phyloP scores from a whole-genome alignment of 495 filamentous ascomycete species.

The Schizothecium vesticola region DNA sequence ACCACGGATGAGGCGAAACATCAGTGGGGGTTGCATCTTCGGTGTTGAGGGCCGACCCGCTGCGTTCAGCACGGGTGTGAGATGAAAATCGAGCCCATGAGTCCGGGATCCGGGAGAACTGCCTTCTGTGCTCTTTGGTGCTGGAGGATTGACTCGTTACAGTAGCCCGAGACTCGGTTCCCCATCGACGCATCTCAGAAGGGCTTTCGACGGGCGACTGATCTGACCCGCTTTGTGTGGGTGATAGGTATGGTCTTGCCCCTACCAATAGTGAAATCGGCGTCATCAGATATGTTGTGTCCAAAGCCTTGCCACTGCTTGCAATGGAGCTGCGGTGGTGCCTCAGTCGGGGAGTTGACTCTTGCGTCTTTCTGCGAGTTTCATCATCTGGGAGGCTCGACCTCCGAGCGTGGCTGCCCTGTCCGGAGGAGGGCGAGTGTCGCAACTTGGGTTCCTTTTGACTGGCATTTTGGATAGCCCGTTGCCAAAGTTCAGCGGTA shows the following conservation, averaged over 20 bases:
- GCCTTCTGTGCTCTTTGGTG: background rate
- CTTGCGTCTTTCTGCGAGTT: background rate
- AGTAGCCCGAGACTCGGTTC: background rate
- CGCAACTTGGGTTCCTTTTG: slow-evolving; percentile 23
- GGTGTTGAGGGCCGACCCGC: slow-evolving; percentile 18
- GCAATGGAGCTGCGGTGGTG: slow-evolving; percentile 7
- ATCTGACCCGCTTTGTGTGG: background rate
- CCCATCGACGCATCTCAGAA: background rate
- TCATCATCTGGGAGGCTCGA: slow-evolving; percentile 9
- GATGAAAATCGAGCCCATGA: slow-evolving; percentile 38
- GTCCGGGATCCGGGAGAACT: slow-evolving; percentile 15
- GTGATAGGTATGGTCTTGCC: background rate
- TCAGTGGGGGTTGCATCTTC: slow-evolving; percentile 23
- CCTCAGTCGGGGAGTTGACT: background rate
- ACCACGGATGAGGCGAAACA: slow-evolving; percentile 3
- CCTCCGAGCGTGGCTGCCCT: slow-evolving; percentile 7
- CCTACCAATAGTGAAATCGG: background rate
- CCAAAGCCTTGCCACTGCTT: background rate
- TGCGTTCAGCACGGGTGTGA: slow-evolving; percentile 30
- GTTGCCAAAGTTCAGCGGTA: slow-evolving; percentile 19
- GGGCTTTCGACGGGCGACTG: background rate
- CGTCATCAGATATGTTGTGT: background rate
- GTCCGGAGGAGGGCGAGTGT: slow-evolving; percentile 7
- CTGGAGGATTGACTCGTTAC: background rate
- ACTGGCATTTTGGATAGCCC: slow-evolving; percentile 19